Evolutionary conservation across 768 basidiomycete species (phyloP), one percentile per base, ranked within the genome.

Genomic region (Leccinellum albellum): DNA sequence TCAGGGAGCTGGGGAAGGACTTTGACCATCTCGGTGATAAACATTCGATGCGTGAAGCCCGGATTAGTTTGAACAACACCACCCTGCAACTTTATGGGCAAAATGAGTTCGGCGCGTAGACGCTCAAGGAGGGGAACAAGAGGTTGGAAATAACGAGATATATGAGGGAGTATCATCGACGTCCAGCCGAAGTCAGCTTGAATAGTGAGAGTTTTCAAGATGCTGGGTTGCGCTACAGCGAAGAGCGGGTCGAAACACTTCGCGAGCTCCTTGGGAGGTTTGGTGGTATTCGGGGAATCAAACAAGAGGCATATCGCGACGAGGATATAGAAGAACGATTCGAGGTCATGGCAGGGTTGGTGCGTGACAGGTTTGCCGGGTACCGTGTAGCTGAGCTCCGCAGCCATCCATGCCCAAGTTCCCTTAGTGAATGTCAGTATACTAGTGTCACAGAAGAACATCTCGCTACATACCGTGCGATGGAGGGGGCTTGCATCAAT

Each of bases 161-260:
- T 42, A 21, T 42, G n/a, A 42, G 40, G 6, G 8, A 42, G 40
- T 7, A 42, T 20, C n/a, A 6, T 42, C 40, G n/a, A 8, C 12
- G 40, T 42, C 40, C n/a, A 42, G 20, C 40, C 40, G 2, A 10
- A 42, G 1, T 54, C 1, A 2, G 53, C 54, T 47, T 62, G 57
- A 4, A 57, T 17, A 0, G 29, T 53, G 24, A 53, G 6, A 2
- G 21, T 31, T 29, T 61, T 55, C 23, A 24, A 15, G 3, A 26
- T 42, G 20, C 47, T 35, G 7, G 35, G 56, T 10, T 31, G 2
- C 1, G 10, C 4, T 4, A 35, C 29, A 15, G 49, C 35, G 20
- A 59, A 61, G 24, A 50, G 45, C 0, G 40, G 37, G n/a, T 64
- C 24, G 7, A 64, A 64, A 9, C 55, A 58, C 2, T 33, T 1